phyloP scores from a whole-genome alignment of 768 basidiomycete genomes.

The Fibroporia radiculosa region DNA sequence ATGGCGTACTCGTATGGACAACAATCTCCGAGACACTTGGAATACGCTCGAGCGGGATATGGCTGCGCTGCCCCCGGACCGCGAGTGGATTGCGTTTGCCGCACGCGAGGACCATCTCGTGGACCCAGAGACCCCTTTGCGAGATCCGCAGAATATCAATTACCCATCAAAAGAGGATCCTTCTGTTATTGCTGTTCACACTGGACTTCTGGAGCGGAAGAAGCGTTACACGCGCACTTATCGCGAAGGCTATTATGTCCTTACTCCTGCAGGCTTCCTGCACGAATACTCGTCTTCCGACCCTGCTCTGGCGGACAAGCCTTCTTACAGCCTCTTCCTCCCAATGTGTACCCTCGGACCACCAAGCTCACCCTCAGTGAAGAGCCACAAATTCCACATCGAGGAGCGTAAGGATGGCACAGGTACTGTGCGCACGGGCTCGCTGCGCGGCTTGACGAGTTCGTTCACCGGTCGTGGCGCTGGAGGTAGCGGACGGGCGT shows the following conservation, averaged over 20 bases:
- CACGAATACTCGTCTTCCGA: conserved; percentile 86
- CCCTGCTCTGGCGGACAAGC: conserved; percentile 47
- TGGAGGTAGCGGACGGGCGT: conserved; percentile 50
- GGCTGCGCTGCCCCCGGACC: conserved; percentile 72
- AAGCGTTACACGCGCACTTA: conserved; percentile 88
- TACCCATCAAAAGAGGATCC: conserved; percentile 94
- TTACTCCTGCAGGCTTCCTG: conserved; percentile 93
- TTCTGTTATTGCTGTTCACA: conserved; percentile 76
- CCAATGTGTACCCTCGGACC: conserved; percentile 95
- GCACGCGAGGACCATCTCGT: conserved; percentile 91
- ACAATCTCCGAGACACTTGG: conserved; percentile 70
- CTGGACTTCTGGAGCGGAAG: conserved; percentile 89
- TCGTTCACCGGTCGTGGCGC: conserved; percentile 24
- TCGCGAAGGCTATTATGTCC: conserved; percentile 81
- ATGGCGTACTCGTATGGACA: conserved; percentile 78
- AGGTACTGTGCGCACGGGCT: conserved; percentile 56
- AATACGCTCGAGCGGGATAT: conserved; percentile 63
- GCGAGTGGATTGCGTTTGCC: conserved; percentile 95
- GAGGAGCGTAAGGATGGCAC: conserved; percentile 83
- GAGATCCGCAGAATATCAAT: conserved; percentile 65
- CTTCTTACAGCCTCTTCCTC: conserved; percentile 83
- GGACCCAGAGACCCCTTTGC: conserved; percentile 92
- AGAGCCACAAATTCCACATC: conserved; percentile 94
- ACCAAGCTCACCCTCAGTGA: conserved; percentile 57
- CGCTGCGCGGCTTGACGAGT: conserved; percentile 28